These are phyloP conservation scores for Roridomyces roridus DNA, from an alignment of 768 basidiomycete species.

Conservation along the genomic window DNA sequence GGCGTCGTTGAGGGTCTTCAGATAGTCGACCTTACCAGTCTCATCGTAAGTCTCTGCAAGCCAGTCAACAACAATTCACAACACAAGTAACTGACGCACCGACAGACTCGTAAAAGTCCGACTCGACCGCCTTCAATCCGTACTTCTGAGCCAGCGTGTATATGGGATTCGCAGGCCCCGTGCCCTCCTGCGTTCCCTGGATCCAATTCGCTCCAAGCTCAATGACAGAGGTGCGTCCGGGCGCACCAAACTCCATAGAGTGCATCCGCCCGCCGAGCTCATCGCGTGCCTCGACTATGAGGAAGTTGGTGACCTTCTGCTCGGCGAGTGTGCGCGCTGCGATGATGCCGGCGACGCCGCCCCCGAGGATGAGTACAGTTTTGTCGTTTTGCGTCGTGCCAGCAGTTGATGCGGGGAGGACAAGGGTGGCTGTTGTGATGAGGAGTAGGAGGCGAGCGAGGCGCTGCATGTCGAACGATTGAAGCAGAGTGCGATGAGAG, in stretches of 20 bases:
- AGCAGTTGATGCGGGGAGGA: no score
- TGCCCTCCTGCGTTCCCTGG: conserved; percentile 51
- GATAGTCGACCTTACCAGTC: conserved; percentile 54
- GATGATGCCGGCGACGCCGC: conserved; percentile 68
- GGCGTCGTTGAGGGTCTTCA: conserved; percentile 48
- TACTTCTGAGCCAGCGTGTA: conserved; percentile 63
- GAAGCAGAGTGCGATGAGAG: no score
- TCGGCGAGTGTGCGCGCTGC: conserved; percentile 66
- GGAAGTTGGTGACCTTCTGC: conserved; percentile 58
- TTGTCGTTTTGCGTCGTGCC: not conserved
- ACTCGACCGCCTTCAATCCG: conserved; percentile 51
- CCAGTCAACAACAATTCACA: not conserved
- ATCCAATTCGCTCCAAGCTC: conserved; percentile 72
- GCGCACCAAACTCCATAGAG: conserved; percentile 48
- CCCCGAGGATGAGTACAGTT: no score
- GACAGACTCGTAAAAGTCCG: conserved; percentile 48
- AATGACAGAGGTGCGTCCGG: conserved; percentile 40
- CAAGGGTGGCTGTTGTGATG: no score
- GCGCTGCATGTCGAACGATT: no score
- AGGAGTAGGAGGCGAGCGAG: no score
- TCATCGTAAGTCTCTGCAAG: conserved; percentile 53
- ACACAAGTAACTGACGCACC: no score
- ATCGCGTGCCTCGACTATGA: conserved; percentile 63
- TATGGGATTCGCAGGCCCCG: conserved; percentile 65
- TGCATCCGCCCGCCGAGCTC: conserved; percentile 70